Evolutionary conservation across 108 stramenopile genomes (phyloP), one percentile per base, ranked within the genome.

Genomic region (Bacterosira constricta): DNA sequence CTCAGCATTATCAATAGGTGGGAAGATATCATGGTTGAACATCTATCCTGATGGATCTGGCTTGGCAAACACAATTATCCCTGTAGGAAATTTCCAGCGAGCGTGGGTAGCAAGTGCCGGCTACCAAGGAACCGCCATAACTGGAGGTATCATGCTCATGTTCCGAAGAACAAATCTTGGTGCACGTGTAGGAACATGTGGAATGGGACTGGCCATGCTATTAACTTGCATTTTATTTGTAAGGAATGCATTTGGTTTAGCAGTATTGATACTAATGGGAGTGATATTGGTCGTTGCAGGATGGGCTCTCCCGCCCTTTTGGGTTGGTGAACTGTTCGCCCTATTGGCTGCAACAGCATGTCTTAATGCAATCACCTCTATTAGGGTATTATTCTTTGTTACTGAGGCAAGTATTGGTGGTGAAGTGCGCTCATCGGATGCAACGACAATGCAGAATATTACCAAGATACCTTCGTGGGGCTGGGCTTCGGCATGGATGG

Each of bases 31-130:
- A 12, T 68, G 71, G 59, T 47, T 88, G 13, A 61, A 76, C 30
- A 83, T 88, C 44, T 88, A 74, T 70, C 71, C 69, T 10, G 81
- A 88, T 74, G 78, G 74, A n/a, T 71, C 71, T 44, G 85, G 88
- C 30, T 83, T 85, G 42, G 84, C 84, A 12, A 80, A 75, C 41
- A 84, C 83, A 15, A 37, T 54, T 10, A 55, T 63, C 11, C 61
- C 69, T 27, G 59, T 37, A 17, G 56, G 63, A 53, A 36, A 36
- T 29, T 79, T 82, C 72, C 34, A 78, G 37, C 39, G 67, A 12
- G 83, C 76, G 4, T 81, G 83, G 66, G 83, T 88, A 1, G 69
- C 83, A 17, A 63, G 69, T 21, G 85, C 81, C 20, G 88, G 88
- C 13, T 88, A 88, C 31, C 75, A 63, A 37, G 81, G 85, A 20